Conservation (phyloP, 225 moss, liverwort and hornwort species). For the Thuidium tamariscinum region DNA sequence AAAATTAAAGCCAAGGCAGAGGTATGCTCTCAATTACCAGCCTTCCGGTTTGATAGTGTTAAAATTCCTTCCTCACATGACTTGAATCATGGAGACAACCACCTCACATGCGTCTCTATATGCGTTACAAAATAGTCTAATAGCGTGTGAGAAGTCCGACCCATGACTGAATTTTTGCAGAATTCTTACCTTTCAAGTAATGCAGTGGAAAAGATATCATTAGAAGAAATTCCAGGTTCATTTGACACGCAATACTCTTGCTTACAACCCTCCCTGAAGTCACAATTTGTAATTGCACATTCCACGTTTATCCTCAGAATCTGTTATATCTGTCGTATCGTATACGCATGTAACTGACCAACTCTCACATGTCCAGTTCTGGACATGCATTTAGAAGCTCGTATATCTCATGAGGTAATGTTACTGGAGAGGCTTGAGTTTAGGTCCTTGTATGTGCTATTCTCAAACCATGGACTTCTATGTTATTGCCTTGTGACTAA, state of each 20-base stretch:
- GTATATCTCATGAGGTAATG: neutral
- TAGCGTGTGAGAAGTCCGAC: neutral
- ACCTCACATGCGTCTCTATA: neutral
- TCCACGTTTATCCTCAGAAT: neutral
- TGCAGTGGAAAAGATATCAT: neutral
- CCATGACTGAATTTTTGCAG: neutral
- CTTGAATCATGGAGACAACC: neutral
- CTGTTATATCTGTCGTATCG: neutral
- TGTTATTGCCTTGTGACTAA: neutral
- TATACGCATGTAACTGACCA: neutral
- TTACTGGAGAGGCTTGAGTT: neutral
- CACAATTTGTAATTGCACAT: neutral
- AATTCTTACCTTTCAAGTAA: neutral
- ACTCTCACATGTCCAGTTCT: neutral
- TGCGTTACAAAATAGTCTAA: neutral
- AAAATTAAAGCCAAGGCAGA: conserved; percentile 84
- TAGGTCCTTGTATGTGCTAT: neutral
- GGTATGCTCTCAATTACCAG: conserved; percentile 10
- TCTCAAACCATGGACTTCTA: neutral
- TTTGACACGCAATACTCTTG: neutral
- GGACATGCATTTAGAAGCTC: neutral
- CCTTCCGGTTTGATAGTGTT: neutral
- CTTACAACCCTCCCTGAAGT: neutral
- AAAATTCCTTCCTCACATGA: neutral
- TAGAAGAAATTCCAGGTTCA: neutral